A percentile compares a stretch with the other conserved stretches of the same genome.
Evolutionary conservation across 305 asterid genomes (phyloP).

Genomic region (Ajuga reptans): DNA sequence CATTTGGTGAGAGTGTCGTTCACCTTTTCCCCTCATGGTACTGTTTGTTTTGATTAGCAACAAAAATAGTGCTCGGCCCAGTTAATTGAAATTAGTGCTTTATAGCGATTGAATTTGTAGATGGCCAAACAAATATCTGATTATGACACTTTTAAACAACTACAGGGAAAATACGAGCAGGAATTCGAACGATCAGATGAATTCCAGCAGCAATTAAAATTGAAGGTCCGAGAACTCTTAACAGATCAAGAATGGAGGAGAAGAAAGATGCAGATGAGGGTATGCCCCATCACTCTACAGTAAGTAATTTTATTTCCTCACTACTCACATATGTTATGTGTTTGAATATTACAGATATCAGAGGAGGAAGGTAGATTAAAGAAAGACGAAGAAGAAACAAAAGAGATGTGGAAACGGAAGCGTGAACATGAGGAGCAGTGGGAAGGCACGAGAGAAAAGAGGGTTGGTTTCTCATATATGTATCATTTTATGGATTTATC

Average conservation of each 20-base stretch:
- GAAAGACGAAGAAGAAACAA: conserved; percentile 97
- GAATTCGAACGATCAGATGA: conserved; percentile 72
- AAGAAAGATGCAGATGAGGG: conserved; percentile 99
- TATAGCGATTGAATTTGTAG: background rate
- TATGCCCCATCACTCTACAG: conserved; percentile 28
- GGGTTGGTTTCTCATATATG: conserved; percentile 50
- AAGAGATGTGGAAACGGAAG: conserved; percentile 97
- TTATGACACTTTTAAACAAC: background rate
- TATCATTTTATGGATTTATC: background rate
- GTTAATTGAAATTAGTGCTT: background rate
- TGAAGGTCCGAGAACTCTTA: conserved; percentile 88
- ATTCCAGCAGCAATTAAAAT: conserved; percentile 77
- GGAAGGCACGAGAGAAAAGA: conserved; percentile 96
- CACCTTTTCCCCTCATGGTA: background rate
- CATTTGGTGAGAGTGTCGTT: conserved; percentile 2
- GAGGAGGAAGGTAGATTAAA: conserved; percentile 98
- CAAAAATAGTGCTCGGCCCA: conserved; percentile 7
- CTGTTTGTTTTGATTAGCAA: background rate
- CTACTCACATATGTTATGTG: background rate
- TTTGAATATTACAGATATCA: conserved; percentile 56
- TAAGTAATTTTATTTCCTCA: background rate
- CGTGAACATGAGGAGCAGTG: conserved; percentile 99
- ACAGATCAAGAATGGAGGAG: conserved; percentile 99
- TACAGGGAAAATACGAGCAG: conserved; percentile 87
- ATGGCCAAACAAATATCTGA: conserved; percentile 3